These are phyloP conservation scores for Avena eriantha DNA, from an alignment of 176 grass and related monocot species.

Conservation along the genomic window DNA sequence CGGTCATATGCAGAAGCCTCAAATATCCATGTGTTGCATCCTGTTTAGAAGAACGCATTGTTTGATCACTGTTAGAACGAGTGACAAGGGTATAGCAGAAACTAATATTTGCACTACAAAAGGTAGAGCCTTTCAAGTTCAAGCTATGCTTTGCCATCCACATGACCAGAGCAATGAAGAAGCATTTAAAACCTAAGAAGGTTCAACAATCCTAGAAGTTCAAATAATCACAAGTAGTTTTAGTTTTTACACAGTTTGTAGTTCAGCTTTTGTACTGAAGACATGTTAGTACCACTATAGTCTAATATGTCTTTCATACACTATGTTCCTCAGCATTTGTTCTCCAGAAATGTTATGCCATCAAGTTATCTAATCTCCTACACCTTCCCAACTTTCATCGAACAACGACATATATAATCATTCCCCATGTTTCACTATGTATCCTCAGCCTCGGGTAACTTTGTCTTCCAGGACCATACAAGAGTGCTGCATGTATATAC, in stretches of 20 bases:
- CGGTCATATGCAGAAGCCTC: conserved; percentile 81
- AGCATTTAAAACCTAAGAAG: conserved; percentile 22
- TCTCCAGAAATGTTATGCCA: neutral
- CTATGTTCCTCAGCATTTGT: neutral
- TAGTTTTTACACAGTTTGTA: neutral
- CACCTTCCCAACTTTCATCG: conserved; percentile 24
- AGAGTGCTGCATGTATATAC: neutral
- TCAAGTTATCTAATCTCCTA: conserved; percentile 24
- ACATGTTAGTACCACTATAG: neutral
- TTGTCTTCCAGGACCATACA: neutral
- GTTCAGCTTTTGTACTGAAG: conserved; percentile 6
- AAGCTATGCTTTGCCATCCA: conserved; percentile 30
- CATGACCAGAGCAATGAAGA: conserved; percentile 1
- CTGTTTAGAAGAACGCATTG: conserved; percentile 48
- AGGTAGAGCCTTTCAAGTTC: neutral
- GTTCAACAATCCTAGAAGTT: conserved; percentile 4
- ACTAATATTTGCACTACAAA: neutral
- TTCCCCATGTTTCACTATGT: conserved; percentile 10
- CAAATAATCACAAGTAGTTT: neutral
- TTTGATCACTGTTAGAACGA: conserved; percentile 34
- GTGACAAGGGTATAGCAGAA: conserved; percentile 9
- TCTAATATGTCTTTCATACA: neutral
- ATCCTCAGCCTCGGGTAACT: neutral
- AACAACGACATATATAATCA: conserved; percentile 12
- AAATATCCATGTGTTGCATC: conserved; percentile 87